A percentile compares a stretch with the other conserved stretches of the same genome.
phyloP scores from a whole-genome alignment of 345 rosid species.

The Bretschneidera sinensis region DNA sequence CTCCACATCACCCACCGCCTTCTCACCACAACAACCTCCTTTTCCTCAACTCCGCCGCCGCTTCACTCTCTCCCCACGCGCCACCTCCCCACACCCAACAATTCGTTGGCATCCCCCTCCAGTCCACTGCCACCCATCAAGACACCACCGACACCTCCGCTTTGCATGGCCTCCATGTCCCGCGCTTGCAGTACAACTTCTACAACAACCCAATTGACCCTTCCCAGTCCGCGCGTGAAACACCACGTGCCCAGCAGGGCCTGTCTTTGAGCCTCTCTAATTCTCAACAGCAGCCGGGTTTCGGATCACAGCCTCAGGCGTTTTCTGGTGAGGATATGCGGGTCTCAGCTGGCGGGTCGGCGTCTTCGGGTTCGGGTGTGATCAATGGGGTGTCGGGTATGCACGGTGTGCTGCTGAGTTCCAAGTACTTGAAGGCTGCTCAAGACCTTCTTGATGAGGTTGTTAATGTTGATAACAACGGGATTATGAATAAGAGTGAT shows the following conservation, averaged over 20 bases:
- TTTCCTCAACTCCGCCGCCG: slow-evolving; percentile 48
- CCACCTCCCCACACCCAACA: slow-evolving; percentile 56
- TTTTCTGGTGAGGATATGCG: slow-evolving; percentile 48
- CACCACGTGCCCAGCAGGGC: slow-evolving; percentile 71
- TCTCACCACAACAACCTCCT: slow-evolving; percentile 34
- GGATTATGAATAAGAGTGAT: slow-evolving; percentile 21
- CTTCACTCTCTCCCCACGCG: slow-evolving; percentile 49
- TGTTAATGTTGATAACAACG: slow-evolving; percentile 58
- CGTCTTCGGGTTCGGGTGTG: slow-evolving; percentile 71
- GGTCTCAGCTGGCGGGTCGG: slow-evolving; percentile 49
- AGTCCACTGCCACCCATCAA: slow-evolving; percentile 32
- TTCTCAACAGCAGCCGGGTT: slow-evolving; percentile 69
- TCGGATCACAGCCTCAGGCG: slow-evolving; percentile 44
- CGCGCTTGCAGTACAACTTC: slow-evolving; percentile 70
- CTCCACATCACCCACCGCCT: slow-evolving; percentile 28
- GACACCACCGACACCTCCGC: slow-evolving; percentile 53
- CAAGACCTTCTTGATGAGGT: slow-evolving; percentile 95
- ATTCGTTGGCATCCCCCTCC: slow-evolving; percentile 79
- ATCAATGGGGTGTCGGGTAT: slow-evolving; percentile 61
- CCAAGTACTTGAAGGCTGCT: slow-evolving; percentile 90
- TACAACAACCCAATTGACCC: slow-evolving; percentile 64
- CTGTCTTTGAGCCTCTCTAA: slow-evolving; percentile 82
- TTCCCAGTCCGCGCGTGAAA: slow-evolving; percentile 48
- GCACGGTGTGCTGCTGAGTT: slow-evolving; percentile 64
- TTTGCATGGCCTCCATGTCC: slow-evolving; percentile 76